These are phyloP conservation scores for Xylaria hypoxylon DNA, from an alignment of 2,329 filamentous ascomycete genomes.

Conservation along the genomic window DNA sequence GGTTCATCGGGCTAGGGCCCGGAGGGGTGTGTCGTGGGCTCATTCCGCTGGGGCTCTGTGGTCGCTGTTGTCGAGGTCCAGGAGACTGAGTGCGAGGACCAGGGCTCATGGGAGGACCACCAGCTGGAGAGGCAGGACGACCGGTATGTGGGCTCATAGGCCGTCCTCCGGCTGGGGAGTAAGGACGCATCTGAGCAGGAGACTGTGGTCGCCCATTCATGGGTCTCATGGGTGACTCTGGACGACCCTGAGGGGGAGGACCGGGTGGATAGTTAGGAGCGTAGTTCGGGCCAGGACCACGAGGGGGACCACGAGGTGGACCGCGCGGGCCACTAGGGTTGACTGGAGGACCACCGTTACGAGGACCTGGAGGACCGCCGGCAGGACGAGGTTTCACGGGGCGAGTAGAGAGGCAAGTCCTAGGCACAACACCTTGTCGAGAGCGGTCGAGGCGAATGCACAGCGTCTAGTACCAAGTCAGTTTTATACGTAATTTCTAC, in stretches of 20 bases:
- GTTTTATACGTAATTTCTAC: constrained; percentile 8
- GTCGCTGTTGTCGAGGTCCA: constrained; percentile 38
- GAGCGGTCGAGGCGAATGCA: constrained; percentile 92
- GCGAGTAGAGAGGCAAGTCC: constrained; percentile 91
- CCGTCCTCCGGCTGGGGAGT: constrained; percentile 51
- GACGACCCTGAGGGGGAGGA: constrained; percentile 51
- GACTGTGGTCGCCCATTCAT: constrained; percentile 49
- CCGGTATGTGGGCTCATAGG: constrained; percentile 39
- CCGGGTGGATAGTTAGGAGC: constrained; percentile 50
- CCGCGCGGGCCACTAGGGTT: constrained; percentile 54
- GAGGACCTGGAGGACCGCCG: constrained; percentile 56
- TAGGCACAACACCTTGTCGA: constrained; percentile 90
- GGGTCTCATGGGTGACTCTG: constrained; percentile 53
- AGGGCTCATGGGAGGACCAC: constrained; percentile 46
- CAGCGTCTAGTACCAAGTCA: constrained; percentile 72
- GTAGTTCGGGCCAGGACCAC: constrained; percentile 52
- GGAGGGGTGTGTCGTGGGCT: constrained; percentile 58
- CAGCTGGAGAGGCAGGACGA: constrained; percentile 43
- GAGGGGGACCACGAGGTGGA: constrained; percentile 46
- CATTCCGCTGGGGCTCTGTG: constrained; percentile 58
- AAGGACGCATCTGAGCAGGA: constrained; percentile 50
- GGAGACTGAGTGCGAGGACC: constrained; percentile 38
- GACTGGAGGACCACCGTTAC: constrained; percentile 64
- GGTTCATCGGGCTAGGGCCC: constrained; percentile 62
- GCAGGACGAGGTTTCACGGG: constrained; percentile 85